Percentiles rank a stretch among this genome's conserved stretches.
Conservation (phyloP, 1,139 yeast genomes). For the Candida neerlandica region DNA sequence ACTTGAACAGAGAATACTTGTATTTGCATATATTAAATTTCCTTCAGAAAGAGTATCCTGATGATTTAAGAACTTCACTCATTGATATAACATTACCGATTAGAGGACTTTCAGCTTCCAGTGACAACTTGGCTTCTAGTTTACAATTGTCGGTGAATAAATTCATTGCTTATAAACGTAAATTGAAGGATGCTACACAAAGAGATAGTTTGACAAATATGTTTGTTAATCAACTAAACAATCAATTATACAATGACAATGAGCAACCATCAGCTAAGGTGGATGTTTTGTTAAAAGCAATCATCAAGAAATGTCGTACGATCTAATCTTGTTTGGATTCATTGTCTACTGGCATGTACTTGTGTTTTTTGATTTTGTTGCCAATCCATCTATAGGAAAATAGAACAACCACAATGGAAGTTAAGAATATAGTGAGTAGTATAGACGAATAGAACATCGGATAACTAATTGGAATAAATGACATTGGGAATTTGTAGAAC, state of each 20-base stretch:
- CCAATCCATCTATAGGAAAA: constrained; percentile 27
- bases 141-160: constrained; percentile 74
- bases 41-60: constrained; percentile 41
- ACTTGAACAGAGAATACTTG: constrained; percentile 69
- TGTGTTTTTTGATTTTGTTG: constrained; percentile 21
- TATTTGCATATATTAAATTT: constrained; percentile 63
- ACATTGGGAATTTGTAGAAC: constrained; percentile 42
- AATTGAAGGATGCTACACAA: constrained; percentile 33
- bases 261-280: constrained; percentile 2
- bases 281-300: constrained; percentile 1
- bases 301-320: constrained; percentile 32
- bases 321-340: constrained; percentile 35
- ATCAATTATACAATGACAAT: constrained; percentile 27
- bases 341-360: constrained; percentile 27
- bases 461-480: constrained; percentile 31
- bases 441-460: constrained; percentile 25
- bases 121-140: constrained; percentile 53
- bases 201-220: constrained; percentile 46
- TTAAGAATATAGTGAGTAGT: constrained; percentile 25
- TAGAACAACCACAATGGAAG: constrained; percentile 29
- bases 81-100: constrained; percentile 70
- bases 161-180: constrained; percentile 61
- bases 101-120: constrained; percentile 47
- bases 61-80: constrained; percentile 45
- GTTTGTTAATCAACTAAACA: constrained; percentile 43